These are phyloP conservation scores for Suillus sp. DNA, from an alignment of 768 basidiomycete genomes.

Conservation along the genomic window DNA sequence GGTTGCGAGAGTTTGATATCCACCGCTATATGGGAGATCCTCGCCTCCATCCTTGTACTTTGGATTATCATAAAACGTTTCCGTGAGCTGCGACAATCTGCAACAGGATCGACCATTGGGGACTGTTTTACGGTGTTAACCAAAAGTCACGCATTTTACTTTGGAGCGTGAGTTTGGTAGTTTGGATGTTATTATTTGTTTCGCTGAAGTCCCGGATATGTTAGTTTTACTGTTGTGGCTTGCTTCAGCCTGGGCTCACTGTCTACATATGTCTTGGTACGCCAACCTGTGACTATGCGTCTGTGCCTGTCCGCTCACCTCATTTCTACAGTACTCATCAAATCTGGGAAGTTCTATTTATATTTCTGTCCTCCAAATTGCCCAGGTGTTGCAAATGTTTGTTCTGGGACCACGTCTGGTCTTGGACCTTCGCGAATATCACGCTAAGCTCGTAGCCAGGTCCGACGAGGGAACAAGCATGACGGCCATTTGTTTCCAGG, in stretches of 20 bases:
- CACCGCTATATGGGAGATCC: background rate
- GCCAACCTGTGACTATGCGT: background rate
- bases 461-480: background rate
- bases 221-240: background rate
- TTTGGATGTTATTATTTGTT: background rate
- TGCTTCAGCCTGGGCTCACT: background rate
- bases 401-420: background rate
- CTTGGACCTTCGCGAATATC: background rate
- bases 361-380: accelerated
- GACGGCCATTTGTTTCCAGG: background rate
- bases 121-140: background rate
- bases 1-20: background rate
- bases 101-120: background rate
- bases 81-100: background rate
- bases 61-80: background rate
- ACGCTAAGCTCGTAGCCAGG: background rate
- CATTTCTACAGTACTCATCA: background rate
- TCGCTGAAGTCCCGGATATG: background rate
- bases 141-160: background rate
- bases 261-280: background rate
- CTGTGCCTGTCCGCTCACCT: background rate
- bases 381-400: background rate
- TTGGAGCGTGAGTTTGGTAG: background rate
- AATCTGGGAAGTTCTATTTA: background rate
- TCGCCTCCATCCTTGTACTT: background rate